Conservation (phyloP, 2,329 filamentous ascomycete genomes). For the Xylariaceae sp. region DNA sequence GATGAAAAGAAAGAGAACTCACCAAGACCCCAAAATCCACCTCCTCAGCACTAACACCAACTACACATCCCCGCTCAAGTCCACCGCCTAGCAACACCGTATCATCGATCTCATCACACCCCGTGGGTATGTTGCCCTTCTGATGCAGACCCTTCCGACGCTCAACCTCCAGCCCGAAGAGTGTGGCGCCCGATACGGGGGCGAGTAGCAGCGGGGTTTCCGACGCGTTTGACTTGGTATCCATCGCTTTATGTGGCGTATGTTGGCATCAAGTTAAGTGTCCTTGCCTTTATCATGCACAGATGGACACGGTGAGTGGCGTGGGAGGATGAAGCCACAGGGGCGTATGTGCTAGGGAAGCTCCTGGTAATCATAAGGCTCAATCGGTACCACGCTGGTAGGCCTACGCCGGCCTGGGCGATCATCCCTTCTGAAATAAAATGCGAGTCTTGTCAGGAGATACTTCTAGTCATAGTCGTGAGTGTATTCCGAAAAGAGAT, state of each 20-base stretch:
- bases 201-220: slow-evolving; percentile 24
- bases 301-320: no score
- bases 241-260: neutral
- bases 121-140: slow-evolving; percentile 48
- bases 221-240: neutral
- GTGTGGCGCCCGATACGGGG: slow-evolving; percentile 53
- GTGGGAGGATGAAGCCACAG: no score
- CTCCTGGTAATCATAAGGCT: neutral
- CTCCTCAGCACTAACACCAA: slow-evolving; percentile 62
- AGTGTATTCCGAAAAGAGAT: no score
- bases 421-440: no score
- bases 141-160: slow-evolving; percentile 43
- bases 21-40: slow-evolving; percentile 57
- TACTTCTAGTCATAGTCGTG: no score
- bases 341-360: neutral
- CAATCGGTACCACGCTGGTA: neutral
- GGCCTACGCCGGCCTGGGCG: no score
- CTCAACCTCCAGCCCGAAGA: slow-evolving; percentile 49
- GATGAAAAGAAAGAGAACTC: slow-evolving; percentile 32
- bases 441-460: no score
- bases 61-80: slow-evolving; percentile 57
- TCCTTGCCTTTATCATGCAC: no score
- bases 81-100: slow-evolving; percentile 53
- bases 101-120: slow-evolving; percentile 57
- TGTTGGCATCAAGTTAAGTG: neutral